Evolutionary conservation across 345 rosid species (phyloP), one percentile per base, ranked within the genome.

Genomic region (Camelina neglecta): DNA sequence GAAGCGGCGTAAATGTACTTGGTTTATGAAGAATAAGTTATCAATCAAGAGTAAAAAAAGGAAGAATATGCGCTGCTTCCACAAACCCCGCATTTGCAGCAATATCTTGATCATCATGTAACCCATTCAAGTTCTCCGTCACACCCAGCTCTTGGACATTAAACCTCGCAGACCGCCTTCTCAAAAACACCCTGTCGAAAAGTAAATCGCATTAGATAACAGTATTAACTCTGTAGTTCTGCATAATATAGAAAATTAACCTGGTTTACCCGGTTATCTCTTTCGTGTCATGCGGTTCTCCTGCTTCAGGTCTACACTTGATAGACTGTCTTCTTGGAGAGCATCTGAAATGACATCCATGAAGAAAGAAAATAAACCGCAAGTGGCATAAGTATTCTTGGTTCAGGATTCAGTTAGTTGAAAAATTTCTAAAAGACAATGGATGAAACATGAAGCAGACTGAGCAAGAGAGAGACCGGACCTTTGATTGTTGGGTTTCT

Each of bases 401-500:
- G 58, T 51, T 72, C 65, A 50, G 29, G 31, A 58, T 18, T 56
- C 54, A 16, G 42, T 36, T 48, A 39, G 31, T 56, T 69, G 61
- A 50, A 51, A 38, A 20, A 0, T 41, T 12, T 60, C 20, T 50
- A 39, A 21, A 49, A 31, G 56, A 60, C 10, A 23, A 66, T 23
- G 38, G 44, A 64, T 54, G 39, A 39, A 71, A 62, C 20, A 69
- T 55, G 13, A 56, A 45, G 75, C 60, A 69, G 53, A 62, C 29
- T 47, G 39, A 57, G 38, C 29, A 63, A 39, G 48, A 65, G 60
- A 64, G 76, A 38, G 41, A 13, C 11, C 66, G 49, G 20, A 77
- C 93, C 91, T 86, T 65, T 69, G 83, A 48, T 65, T 69, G 39
- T 75, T 78, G 60, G 58, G 69, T 67, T 79, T 74, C 73, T 78